phyloP scores from a whole-genome alignment of 2,329 filamentous ascomycete genomes.

The Moelleriella libera region DNA sequence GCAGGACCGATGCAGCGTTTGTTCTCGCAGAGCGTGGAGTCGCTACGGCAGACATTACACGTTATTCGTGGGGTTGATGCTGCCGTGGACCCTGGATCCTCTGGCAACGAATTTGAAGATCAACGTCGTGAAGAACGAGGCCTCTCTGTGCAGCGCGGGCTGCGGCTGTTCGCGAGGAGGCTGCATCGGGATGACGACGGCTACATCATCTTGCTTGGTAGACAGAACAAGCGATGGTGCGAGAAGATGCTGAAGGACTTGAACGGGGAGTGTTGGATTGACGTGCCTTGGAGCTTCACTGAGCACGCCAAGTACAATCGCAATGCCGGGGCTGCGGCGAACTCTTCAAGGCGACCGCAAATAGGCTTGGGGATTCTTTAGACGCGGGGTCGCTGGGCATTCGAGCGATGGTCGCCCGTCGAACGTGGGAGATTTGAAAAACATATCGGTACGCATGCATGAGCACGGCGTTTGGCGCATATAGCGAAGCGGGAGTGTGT shows the following conservation, averaged over 20 bases:
- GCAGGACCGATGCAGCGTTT: conserved; percentile 9
- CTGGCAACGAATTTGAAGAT: conserved; percentile 11
- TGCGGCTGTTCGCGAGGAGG: conserved; percentile 9
- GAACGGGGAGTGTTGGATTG: conserved; percentile 13
- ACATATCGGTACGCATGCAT: no score
- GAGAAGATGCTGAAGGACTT: conserved; percentile 10
- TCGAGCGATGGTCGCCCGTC: neutral
- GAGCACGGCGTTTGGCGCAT: no score
- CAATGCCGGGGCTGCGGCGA: neutral
- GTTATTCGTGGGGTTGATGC: conserved; percentile 12
- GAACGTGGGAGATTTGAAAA: no score
- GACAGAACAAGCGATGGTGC: conserved; percentile 14
- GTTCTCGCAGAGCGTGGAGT: conserved; percentile 8
- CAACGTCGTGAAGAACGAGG: conserved; percentile 9
- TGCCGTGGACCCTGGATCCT: conserved; percentile 13
- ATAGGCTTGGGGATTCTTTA: neutral
- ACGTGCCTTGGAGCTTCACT: conserved; percentile 12
- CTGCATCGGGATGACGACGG: conserved; percentile 10
- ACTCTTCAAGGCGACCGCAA: neutral
- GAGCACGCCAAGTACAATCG: conserved; percentile 7
- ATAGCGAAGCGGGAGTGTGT: no score
- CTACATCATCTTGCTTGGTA: conserved; percentile 12
- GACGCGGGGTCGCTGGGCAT: neutral
- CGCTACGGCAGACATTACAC: conserved; percentile 12
- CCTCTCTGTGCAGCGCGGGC: conserved; percentile 7